phyloP scores from a whole-genome alignment of 2,329 filamentous ascomycete species.

The Chaetomiaceae sp. region DNA sequence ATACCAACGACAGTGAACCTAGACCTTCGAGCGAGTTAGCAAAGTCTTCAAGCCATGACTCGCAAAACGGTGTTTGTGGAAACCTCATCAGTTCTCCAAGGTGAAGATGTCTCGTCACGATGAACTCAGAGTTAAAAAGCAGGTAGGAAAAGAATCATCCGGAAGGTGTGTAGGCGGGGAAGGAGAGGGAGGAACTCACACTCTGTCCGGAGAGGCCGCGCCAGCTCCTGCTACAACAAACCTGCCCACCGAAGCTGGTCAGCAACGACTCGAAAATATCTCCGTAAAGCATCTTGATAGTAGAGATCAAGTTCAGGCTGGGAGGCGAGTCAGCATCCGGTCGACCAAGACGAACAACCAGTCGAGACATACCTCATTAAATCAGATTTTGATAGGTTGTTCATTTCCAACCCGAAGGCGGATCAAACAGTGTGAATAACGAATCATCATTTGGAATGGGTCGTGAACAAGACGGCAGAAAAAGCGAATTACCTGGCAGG shows the following conservation, averaged over 20 bases:
- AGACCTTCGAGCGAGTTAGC: slow-evolving; percentile 18
- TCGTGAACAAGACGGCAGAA: slow-evolving; percentile 19
- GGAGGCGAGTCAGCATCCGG: slow-evolving; percentile 13
- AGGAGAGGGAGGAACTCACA: slow-evolving; percentile 7
- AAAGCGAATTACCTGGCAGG: slow-evolving; percentile 28
- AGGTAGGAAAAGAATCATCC: slow-evolving; percentile 48
- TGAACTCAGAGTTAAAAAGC: slow-evolving; percentile 49
- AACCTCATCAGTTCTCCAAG: slow-evolving; percentile 58
- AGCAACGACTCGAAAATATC: slow-evolving; percentile 13
- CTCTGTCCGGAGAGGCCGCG: background rate
- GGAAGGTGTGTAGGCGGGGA: slow-evolving; percentile 32
- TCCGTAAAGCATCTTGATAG: background rate
- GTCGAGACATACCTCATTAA: slow-evolving; percentile 40
- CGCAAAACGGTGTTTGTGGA: slow-evolving; percentile 3
- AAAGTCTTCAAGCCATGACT: background rate
- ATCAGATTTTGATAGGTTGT: slow-evolving; percentile 52
- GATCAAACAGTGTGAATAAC: slow-evolving; percentile 62
- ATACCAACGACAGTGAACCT: background rate
- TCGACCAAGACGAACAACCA: background rate
- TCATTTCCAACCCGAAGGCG: slow-evolving; percentile 45
- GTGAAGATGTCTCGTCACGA: slow-evolving; percentile 54
- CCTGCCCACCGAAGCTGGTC: slow-evolving; percentile 19
- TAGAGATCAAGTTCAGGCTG: slow-evolving; percentile 26
- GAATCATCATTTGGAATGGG: slow-evolving; percentile 43
- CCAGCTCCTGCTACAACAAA: background rate